Conservation (phyloP, 2,329 filamentous ascomycete genomes). For the Xylariaceae sp. region DNA sequence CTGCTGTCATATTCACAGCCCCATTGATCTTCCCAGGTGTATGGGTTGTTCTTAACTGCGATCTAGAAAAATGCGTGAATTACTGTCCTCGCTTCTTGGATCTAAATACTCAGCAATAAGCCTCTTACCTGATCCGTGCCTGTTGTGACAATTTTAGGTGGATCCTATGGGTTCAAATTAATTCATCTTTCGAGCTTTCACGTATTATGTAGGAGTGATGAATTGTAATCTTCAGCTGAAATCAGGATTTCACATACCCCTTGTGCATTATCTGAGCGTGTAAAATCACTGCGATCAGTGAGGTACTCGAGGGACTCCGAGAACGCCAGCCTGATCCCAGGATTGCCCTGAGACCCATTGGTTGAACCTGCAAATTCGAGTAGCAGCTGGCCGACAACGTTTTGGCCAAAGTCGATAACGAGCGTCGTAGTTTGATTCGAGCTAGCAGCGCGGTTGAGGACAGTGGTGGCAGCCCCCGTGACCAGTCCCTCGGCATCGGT, state of each 20-base stretch:
- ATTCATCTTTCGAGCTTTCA: no score
- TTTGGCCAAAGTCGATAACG: slow-evolving; percentile 57
- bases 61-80: slow-evolving; percentile 41
- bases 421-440: slow-evolving; percentile 43
- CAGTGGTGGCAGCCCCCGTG: slow-evolving; percentile 32
- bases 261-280: slow-evolving; percentile 52
- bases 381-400: slow-evolving; percentile 50
- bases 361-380: slow-evolving; percentile 49
- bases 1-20: slow-evolving; percentile 50
- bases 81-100: not conserved
- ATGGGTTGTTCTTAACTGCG: slow-evolving; percentile 49
- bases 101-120: not conserved
- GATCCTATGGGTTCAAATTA: slow-evolving; percentile 30
- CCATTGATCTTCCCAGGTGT: slow-evolving; percentile 52
- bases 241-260: slow-evolving; percentile 31
- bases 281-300: slow-evolving; percentile 53
- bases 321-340: slow-evolving; percentile 53
- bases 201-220: no score
- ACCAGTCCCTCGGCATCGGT: slow-evolving; percentile 46
- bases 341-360: slow-evolving; percentile 38
- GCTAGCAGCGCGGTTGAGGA: slow-evolving; percentile 38
- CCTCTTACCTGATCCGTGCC: slow-evolving; percentile 54
- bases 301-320: slow-evolving; percentile 56
- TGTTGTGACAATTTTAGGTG: slow-evolving; percentile 46
- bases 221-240: no score